Percentiles rank a stretch among this genome's conserved stretches.
phyloP scores from a whole-genome alignment of 2,329 filamentous ascomycete species.

The Penicillium crustosum region DNA sequence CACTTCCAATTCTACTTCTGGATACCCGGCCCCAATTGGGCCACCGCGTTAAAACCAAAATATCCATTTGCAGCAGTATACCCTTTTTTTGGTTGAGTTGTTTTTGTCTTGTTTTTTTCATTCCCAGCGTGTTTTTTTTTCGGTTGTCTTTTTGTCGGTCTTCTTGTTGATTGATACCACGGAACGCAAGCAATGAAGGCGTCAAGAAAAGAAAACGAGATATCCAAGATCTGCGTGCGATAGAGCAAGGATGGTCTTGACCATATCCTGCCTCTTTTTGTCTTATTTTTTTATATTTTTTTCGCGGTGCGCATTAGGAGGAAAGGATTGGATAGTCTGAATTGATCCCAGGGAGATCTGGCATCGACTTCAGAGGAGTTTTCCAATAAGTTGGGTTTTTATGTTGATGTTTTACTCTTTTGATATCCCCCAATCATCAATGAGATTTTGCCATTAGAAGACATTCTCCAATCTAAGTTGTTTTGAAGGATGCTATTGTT shows the following conservation, averaged over 20 bases:
- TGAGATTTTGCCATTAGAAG: slow-evolving; percentile 24
- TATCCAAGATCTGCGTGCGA: slow-evolving; percentile 29
- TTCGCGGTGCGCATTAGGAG: slow-evolving; percentile 7
- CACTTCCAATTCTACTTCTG: slow-evolving; percentile 95
- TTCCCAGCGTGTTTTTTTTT: slow-evolving; percentile 17
- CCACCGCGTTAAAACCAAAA: slow-evolving; percentile 75
- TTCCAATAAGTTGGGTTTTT: slow-evolving; percentile 5
- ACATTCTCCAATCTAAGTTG: slow-evolving; percentile 5
- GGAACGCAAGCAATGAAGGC: slow-evolving; percentile 33
- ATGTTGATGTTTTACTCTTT: slow-evolving; percentile 23
- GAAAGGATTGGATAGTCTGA: slow-evolving; percentile 10
- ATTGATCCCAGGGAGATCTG: slow-evolving; percentile 2
- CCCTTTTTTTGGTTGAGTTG: slow-evolving; percentile 42
- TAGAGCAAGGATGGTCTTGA: slow-evolving; percentile 19
- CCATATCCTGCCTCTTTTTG: slow-evolving; percentile 13
- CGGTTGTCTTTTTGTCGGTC: slow-evolving; percentile 15
- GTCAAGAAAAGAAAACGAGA: slow-evolving; percentile 33
- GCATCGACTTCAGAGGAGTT: slow-evolving; percentile 6
- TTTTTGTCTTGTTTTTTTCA: slow-evolving; percentile 36
- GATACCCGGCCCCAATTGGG: slow-evolving; percentile 91
- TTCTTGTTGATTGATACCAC: slow-evolving; percentile 30
- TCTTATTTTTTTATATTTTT: slow-evolving; percentile 10
- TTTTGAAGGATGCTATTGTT: neutral
- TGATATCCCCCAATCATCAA: slow-evolving; percentile 29
- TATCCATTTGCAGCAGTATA: slow-evolving; percentile 49